These are phyloP conservation scores for Aspergillus leporis DNA, from an alignment of 495 filamentous ascomycete species.

Conservation along the genomic window DNA sequence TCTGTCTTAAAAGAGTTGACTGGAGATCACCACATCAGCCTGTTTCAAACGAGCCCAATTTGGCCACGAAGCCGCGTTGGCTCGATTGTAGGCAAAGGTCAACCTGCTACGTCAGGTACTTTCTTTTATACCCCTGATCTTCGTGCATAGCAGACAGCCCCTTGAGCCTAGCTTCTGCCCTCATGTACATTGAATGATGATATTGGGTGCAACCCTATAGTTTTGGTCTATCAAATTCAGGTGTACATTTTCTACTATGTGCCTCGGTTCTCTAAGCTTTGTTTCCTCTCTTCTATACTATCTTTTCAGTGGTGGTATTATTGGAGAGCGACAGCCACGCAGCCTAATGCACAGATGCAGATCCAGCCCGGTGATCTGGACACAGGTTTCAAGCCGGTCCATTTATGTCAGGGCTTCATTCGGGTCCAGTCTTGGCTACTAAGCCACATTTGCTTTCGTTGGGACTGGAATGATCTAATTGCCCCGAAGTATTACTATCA, in stretches of 20 bases:
- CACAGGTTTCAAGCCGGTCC: conserved; percentile 14
- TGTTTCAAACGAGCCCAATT: conserved; percentile 9
- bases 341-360: conserved; percentile 11
- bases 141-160: conserved; percentile 16
- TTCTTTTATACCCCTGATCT: conserved; percentile 15
- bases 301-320: background rate
- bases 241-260: background rate
- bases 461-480: conserved; percentile 10
- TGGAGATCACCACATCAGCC: background rate
- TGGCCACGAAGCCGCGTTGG: conserved; percentile 3
- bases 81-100: conserved; percentile 10
- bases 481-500: conserved; percentile 6
- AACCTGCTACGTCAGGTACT: conserved; percentile 9
- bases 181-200: background rate
- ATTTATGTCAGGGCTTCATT: conserved; percentile 13
- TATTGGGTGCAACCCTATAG: background rate
- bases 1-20: conserved; percentile 6
- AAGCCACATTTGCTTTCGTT: conserved; percentile 13
- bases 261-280: background rate
- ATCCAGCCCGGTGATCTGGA: conserved; percentile 18
- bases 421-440: conserved; percentile 11
- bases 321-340: conserved; percentile 9
- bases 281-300: background rate
- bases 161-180: conserved; percentile 2
- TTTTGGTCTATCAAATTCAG: background rate